Evolutionary conservation across 2,329 filamentous ascomycete species (phyloP).

Genomic region (Scorias spongiosa): DNA sequence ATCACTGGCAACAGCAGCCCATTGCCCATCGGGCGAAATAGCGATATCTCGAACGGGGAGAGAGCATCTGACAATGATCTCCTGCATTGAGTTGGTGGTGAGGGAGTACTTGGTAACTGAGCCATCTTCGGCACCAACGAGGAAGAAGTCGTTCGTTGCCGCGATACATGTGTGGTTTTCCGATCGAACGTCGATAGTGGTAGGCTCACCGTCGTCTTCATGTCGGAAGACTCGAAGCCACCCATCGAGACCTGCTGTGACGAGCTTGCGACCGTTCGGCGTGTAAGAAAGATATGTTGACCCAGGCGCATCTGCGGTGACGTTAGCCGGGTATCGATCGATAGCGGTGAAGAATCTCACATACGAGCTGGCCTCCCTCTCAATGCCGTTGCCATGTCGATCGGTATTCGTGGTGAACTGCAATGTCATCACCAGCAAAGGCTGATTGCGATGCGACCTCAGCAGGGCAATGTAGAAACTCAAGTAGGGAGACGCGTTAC

Average conservation of each 20-base stretch:
- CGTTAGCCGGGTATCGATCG: neutral
- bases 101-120: constrained; percentile 92
- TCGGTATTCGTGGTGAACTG: neutral
- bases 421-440: too few relatives aligned
- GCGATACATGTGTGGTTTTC: constrained; percentile 73
- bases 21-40: constrained; percentile 64
- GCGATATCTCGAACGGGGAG: constrained; percentile 76
- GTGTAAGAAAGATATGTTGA: constrained; percentile 81
- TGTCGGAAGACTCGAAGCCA: constrained; percentile 86
- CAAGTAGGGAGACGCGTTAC: too few relatives aligned
- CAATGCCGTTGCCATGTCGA: constrained; percentile 29
- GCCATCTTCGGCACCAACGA: constrained; percentile 84
- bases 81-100: constrained; percentile 56
- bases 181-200: constrained; percentile 78
- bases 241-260: constrained; percentile 88
- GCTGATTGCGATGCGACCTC: too few relatives aligned
- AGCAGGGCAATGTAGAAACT: too few relatives aligned
- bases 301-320: constrained; percentile 56
- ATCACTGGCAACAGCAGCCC: constrained; percentile 93
- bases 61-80: constrained; percentile 69
- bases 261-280: constrained; percentile 67
- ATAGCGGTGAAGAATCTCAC: constrained; percentile 8
- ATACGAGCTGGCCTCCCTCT: constrained; percentile 46
- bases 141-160: constrained; percentile 65
- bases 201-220: constrained; percentile 80